Base-by-base conservation (phyloP, 2,329 filamentous ascomycete species). In the Immersiporthe knoxdaviesiana region DNA sequence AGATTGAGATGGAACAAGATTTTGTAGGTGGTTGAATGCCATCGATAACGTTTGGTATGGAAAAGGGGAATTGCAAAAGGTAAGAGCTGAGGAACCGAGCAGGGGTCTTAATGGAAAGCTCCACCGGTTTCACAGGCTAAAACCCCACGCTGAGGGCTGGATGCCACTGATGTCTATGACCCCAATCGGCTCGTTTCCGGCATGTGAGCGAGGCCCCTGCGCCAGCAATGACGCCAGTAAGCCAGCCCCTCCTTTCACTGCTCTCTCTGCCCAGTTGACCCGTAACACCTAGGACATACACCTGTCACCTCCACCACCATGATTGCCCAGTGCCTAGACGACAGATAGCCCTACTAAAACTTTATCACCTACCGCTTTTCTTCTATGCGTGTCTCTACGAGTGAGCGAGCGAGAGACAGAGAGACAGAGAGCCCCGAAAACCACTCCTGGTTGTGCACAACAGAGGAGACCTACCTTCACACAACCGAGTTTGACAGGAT, bases 101-200 rank as follows among this genome's bases (percentile, higher is more conserved):
- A 63, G 41, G 61, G 61, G 41, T 63, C 61, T 63, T 63, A 50
- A 63, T 63, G 27, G 61, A 47, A n/a, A 50, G 59, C 37, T 41
- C 59, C 61, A 47, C 35, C 35, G 35, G 35, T 8, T 35, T 35
- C 35, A 35, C 41, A 50, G 41, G 41, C 56, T 62, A 39, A 14
- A 14, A 27, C 21, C 32, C 37, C 58, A 41, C 30, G 21, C 58
- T 24, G 32, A 4, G 35, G 4, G 4, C 14, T 37, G 14, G 14
- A 12, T 44, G n/a, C n/a, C n/a, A n/a, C n/a, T n/a, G 3, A 39
- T 10, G 37, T 16, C 35, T 41, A 37, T 63, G 61, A 18, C n/a
- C 39, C 61, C 61, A 50, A 63, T 63, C 61, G 61, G 61, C 39
- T 63, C 27, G 39, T 63, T 62, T 24, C 61, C 35, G 39, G 21